Evolutionary conservation across 345 rosid species (phyloP), one percentile per base, ranked within the genome.

Genomic region (Ceriops decandra): DNA sequence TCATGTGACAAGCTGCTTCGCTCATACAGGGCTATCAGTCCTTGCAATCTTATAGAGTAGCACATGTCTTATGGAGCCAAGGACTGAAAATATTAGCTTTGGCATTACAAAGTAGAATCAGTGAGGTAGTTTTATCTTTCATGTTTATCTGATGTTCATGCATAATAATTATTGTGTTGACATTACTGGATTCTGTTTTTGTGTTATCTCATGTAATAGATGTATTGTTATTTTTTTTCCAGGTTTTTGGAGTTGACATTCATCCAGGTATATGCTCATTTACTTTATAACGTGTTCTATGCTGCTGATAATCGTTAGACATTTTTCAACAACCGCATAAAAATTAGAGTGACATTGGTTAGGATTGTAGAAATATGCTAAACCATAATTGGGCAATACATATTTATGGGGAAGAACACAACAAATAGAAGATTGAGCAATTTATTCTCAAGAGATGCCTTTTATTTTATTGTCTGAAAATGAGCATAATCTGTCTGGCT

Each of bases 171-270:
- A 3, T 24, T 24, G 59, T 21, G 2, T 27, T 24, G 16, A 56
- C 59, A 56, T 56, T 56, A 5, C 28, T 54, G 32, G 38, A 27
- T 67, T 33, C 32, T 24, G 42, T 35, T 69, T 59, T 22, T 24
- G 20, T 26, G 61, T 74, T 20, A 31, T 64, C 53, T 54, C 47
- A 10, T 36, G 19, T 69, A 56, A 76, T 46, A 13, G 59, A 49
- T 63, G 2, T 30, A 58, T 31, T 46, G 16, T 30, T 64, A 16
- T 52, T 13, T 60, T 70, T 69, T 70, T 69, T 64, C 63, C 79
- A 91, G 98, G 98, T 89, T 68, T 89, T 91, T 74, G 98, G 96
- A 56, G 86, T 93, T 28, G 98, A 93, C 74, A 91, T 89, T 81
- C 98, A 91, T 84, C 98, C 96, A 68, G 97, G 98, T 93, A 79